Percentiles rank a stretch among this genome's conserved stretches.
Evolutionary conservation across 108 stramenopile species (phyloP).

Genomic region (Skeletonema marinoi): DNA sequence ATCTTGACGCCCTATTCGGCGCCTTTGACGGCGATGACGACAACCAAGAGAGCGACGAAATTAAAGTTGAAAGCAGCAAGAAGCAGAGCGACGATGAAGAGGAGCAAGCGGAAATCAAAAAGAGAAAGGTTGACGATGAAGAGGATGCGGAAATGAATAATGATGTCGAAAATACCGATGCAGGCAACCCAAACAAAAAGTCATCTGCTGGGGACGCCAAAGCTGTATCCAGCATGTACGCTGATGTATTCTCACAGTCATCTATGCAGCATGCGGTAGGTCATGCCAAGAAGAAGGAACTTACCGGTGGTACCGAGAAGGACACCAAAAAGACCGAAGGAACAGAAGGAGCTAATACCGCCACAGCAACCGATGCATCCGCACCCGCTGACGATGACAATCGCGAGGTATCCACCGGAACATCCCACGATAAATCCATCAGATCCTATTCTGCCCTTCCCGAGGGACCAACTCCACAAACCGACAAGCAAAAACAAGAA

Average conservation of each 20-base stretch:
- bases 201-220: constrained; percentile 10
- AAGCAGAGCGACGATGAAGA: background rate
- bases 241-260: constrained; percentile 32
- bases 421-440: constrained; percentile 87
- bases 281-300: constrained; percentile 19
- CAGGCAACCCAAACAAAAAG: background rate
- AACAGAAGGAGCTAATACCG: background rate
- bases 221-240: constrained; percentile 45
- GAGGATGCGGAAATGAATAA: constrained; percentile 19
- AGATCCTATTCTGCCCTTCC: constrained; percentile 83
- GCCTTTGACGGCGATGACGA: constrained; percentile 80
- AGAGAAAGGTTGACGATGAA: constrained; percentile 7
- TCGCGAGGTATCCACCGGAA: constrained; percentile 77
- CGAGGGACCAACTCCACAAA: constrained; percentile 54
- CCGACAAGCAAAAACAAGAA: constrained; percentile 6
- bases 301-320: constrained; percentile 36
- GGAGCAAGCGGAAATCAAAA: background rate
- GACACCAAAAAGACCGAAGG: constrained; percentile 28
- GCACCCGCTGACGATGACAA: constrained; percentile 37
- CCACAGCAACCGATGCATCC: background rate
- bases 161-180: constrained; percentile 7
- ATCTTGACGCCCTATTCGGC: constrained; percentile 84
- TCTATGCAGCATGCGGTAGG: constrained; percentile 33
- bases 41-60: constrained; percentile 2
- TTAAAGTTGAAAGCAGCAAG: background rate